Evolutionary conservation across 257 asterid genomes (phyloP).

Genomic region (Thymus mandschuricus): DNA sequence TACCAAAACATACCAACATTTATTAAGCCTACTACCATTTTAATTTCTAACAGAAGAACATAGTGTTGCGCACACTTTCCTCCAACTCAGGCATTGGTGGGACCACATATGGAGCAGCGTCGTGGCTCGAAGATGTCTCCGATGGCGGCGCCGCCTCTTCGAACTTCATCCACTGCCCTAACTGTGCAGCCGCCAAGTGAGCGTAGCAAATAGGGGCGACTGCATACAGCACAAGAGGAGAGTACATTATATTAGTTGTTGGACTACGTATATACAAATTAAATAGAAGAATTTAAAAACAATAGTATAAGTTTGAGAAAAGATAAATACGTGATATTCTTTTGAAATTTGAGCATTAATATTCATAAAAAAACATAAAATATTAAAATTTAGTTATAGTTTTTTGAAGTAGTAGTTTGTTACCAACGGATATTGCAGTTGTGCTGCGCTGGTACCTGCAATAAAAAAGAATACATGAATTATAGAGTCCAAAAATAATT

Average conservation of each 20-base stretch:
- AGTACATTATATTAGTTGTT: too few species aligned
- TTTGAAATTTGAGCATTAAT: too few species aligned
- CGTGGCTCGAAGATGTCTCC: conserved; percentile 81
- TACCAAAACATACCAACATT: too few species aligned
- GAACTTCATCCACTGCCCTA: conserved; percentile 91
- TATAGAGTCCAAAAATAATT: too few species aligned
- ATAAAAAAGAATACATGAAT: background rate
- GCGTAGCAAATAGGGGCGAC: conserved; percentile 96
- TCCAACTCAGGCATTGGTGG: conserved; percentile 69
- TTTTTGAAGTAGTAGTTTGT: background rate
- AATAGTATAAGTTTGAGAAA: too few species aligned
- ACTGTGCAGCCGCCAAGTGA: conserved; percentile 87
- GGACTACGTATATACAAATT: too few species aligned
- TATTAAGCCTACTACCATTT: too few species aligned
- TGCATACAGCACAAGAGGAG: conserved; percentile 24
- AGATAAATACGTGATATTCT: too few species aligned
- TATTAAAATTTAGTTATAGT: too few species aligned
- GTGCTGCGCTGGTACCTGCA: conserved; percentile 97
- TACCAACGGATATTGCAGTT: conserved; percentile 93
- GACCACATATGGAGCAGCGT: conserved; percentile 60
- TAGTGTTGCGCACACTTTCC: conserved; percentile 62
- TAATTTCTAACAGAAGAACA: conserved; percentile 64
- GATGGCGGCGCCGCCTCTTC: conserved; percentile 57
- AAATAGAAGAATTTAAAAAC: too few species aligned
- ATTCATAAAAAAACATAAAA: too few species aligned